Conservation (phyloP, 306 rosid species). For the Prunus padus region DNA sequence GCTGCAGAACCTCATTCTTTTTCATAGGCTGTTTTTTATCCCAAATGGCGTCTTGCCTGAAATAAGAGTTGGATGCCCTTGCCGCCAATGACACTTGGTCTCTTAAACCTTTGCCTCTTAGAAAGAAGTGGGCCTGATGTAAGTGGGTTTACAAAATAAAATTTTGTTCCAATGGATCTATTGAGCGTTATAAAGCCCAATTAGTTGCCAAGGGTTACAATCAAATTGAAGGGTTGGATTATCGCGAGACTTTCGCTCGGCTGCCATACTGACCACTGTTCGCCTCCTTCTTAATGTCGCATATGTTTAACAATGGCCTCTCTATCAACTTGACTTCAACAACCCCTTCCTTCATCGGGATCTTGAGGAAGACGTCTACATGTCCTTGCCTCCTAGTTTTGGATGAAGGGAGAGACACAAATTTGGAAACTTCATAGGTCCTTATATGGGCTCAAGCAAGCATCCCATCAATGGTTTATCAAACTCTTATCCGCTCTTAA, state of each 20-base stretch:
- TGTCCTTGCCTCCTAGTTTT: background rate
- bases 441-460: background rate
- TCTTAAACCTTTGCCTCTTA: background rate
- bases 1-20: background rate
- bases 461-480: background rate
- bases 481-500: background rate
- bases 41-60: background rate
- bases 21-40: background rate
- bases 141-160: background rate
- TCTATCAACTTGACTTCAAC: background rate
- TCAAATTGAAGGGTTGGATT: background rate
- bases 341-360: background rate
- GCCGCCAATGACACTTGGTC: background rate
- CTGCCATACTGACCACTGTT: background rate
- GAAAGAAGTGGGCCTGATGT: background rate
- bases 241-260: fast-evolving
- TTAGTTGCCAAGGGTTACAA: background rate
- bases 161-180: background rate
- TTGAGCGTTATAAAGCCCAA: background rate
- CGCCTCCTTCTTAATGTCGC: background rate
- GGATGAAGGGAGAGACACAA: background rate
- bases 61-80: background rate
- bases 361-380: background rate
- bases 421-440: background rate
- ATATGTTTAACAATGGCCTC: background rate